Evolutionary conservation across 352 stramenopile species (phyloP), one percentile per base, ranked within the genome.

Genomic region (Globisporangium lucens): DNA sequence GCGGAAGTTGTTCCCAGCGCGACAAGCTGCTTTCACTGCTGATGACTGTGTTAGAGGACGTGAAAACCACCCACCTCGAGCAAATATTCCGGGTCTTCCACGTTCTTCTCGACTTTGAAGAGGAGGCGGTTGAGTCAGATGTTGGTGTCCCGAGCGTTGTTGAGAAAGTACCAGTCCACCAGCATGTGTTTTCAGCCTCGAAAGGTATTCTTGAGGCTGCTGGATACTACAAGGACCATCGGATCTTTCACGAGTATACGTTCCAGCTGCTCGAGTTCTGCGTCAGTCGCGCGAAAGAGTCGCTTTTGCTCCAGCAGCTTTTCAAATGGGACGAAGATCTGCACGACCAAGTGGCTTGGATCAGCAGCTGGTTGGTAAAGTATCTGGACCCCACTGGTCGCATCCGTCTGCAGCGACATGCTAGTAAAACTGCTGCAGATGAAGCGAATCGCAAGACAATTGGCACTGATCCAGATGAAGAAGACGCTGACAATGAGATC

Each of bases 221-320:
- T 6, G 67, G 67, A 2, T 93, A 90, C 68, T 91, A 90, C 56
- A 76, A 81, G 57, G 80, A 87, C 61, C 80, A 88, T 29, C 64
- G 65, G 2, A 76, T 65, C 3, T 68, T 78, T 3, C 77, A 77
- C 46, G 66, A 81, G 41, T 87, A 87, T 63, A 79, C 79, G 5
- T 80, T 87, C 56, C 63, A 85, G 35, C 63, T 93, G 8, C 69
- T 93, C 0, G 72, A 78, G 30, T 89, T 93, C 64, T 70, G 72
- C 10, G 51, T 90, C 22, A 71, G 55, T 36, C 77, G 68, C 30
- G 70, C 69, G 22, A 68, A 63, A 3, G 15, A 22, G 0, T 88
- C 82, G 1, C 38, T 6, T 17, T 49, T 71, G 9, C 65, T 91
- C 17, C 76, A 80, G 51, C 47, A 73, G 3, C 68, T 89, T 7